Percentiles rank a stretch among this genome's conserved stretches.
These are phyloP conservation scores for Aspergillus sp. DNA, from an alignment of 2,329 filamentous ascomycete genomes.

Conservation along the genomic window DNA sequence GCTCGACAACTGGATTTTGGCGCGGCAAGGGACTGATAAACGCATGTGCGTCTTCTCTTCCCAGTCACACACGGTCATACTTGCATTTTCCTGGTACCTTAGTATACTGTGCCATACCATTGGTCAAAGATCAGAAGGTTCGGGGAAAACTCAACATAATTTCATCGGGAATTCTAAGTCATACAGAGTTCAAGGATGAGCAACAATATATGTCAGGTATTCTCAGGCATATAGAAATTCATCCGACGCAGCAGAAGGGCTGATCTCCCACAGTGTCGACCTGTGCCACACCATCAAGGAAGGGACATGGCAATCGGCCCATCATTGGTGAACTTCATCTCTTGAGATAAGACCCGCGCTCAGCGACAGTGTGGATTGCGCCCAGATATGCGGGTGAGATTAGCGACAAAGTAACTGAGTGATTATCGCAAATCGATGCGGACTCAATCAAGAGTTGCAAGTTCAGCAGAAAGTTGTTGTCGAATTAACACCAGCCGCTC, in stretches of 20 bases:
- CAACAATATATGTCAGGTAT: neutral
- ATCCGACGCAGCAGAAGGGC: neutral
- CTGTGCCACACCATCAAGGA: neutral
- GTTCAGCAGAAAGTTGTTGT: neutral
- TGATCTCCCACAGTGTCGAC: neutral
- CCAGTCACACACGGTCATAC: neutral
- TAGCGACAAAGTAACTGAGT: neutral
- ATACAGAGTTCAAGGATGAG: neutral
- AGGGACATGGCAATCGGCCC: neutral
- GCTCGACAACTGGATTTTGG: constrained; percentile 82
- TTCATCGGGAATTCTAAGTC: neutral
- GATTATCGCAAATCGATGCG: neutral
- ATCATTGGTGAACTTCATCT: neutral
- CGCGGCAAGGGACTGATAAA: constrained; percentile 27
- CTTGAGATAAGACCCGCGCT: neutral
- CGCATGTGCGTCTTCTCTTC: neutral
- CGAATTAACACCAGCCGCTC: neutral
- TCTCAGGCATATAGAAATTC: neutral
- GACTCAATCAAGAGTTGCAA: neutral
- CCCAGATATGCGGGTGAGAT: neutral
- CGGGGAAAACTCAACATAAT: neutral
- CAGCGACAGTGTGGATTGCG: neutral
- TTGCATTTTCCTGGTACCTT: neutral
- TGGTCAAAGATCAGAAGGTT: neutral
- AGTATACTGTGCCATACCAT: neutral